Base-by-base conservation (phyloP, 1,139 yeast species). In the Meyerozyma sp. region DNA sequence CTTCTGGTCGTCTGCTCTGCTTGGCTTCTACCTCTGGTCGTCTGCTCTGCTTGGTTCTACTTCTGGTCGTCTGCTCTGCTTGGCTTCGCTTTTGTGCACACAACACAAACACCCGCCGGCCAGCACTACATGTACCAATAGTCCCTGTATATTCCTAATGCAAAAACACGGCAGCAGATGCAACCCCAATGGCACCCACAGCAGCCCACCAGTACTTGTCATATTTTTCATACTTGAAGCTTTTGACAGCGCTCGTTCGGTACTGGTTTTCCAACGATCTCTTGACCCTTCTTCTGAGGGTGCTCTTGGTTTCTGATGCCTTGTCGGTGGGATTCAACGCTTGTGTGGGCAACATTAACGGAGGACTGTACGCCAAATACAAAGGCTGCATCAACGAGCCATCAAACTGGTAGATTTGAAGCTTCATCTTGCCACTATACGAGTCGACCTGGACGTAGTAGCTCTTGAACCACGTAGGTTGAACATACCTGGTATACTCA, bases 301-400 rank as follows among this genome's bases (percentile, higher is more conserved):
- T 51, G 32, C 50, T 53, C 40, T 61, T 62, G 27, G 73, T 64
- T 40, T 66, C 68, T 20, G 69, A 66, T 2, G 70, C 68, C 8
- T 58, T 58, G 40, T 73, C 72, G 3, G 96, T 88, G 26, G 98
- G 98, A 62, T 90, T 91, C 73, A 93, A 71, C 1, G 97, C 91
- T 45, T 65, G 67, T 1, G 98, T 93, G 20, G 98, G 98, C 50
- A 93, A 78, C 98, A 93, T 93, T 77, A 85, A 74, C 16, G 98
- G 95, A 8, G 98, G 98, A 58, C 77, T 79, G 70, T 91, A 93
- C 3, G 94, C 96, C 65, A 93, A 75, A 63, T 88, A 93, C 55
- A 93, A 66, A 0, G 98, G 98, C 53, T 89, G 94, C 75, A 86
- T 68, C 44, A 80, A 80, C 18, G 87, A 65, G 18, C 98, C 98